Percentiles rank a stretch among this genome's conserved stretches.
Conservation (phyloP, 2,329 filamentous ascomycete genomes). For the Cordyceps cicadae region DNA sequence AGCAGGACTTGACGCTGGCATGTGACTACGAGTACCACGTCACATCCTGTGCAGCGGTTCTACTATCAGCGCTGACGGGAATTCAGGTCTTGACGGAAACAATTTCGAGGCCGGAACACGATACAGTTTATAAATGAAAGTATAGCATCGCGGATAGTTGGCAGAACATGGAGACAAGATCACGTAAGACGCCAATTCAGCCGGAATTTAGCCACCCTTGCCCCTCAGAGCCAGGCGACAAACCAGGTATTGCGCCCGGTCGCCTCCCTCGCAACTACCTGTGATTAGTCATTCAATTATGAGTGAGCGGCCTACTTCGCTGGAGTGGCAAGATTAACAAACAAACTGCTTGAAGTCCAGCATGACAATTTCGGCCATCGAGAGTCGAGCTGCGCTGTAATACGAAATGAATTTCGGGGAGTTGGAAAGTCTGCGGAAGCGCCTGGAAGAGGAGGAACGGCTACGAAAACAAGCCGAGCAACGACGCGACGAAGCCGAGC, state of each 20-base stretch:
- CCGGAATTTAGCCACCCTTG: neutral
- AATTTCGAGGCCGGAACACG: neutral
- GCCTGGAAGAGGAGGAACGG: too few relatives aligned
- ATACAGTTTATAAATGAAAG: neutral
- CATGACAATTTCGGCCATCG: too few relatives aligned
- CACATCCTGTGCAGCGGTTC: neutral
- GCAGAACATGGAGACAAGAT: neutral
- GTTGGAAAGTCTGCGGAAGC: too few relatives aligned
- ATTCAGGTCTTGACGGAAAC: neutral
- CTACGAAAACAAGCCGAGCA: too few relatives aligned
- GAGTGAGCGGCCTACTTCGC: too few relatives aligned
- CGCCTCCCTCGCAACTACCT: neutral
- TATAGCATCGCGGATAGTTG: neutral
- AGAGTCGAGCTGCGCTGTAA: too few relatives aligned
- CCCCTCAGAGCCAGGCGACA: neutral
- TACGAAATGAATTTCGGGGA: too few relatives aligned
- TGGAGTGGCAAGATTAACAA: too few relatives aligned
- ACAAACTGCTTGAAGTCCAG: too few relatives aligned
- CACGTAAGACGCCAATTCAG: neutral
- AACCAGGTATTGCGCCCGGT: too few relatives aligned
- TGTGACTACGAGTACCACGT: neutral
- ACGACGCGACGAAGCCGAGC: neutral
- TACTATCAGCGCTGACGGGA: neutral
- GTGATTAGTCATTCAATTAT: too few relatives aligned
- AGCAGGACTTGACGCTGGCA: neutral